Conservation (phyloP, 306 rosid genomes). For the Dryas alaskensis region DNA sequence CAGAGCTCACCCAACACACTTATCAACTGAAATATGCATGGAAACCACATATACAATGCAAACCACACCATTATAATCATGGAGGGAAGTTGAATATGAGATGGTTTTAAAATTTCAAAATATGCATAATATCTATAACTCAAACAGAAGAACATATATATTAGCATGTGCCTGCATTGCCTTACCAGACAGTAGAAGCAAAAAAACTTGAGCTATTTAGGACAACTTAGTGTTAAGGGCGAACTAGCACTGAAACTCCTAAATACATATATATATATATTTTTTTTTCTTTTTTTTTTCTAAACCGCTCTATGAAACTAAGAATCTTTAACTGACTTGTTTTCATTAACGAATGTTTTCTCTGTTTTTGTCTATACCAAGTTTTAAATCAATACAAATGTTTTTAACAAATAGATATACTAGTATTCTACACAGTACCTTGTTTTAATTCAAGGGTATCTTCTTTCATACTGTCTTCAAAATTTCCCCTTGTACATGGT, state of each 20-base stretch:
- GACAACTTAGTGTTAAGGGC: background rate
- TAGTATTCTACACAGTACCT: background rate
- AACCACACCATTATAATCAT: too few species aligned
- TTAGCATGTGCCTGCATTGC: background rate
- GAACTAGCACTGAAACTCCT: background rate
- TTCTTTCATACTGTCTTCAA: too few species aligned
- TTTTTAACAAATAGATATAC: background rate
- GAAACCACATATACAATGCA: too few species aligned
- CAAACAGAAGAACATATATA: too few species aligned
- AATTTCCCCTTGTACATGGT: too few species aligned
- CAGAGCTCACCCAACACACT: too few species aligned
- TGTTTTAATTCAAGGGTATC: too few species aligned
- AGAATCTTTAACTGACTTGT: constrained; percentile 39
- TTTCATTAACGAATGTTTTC: constrained; percentile 46
- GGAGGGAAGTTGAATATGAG: too few species aligned
- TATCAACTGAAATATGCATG: too few species aligned
- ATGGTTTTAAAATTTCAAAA: too few species aligned
- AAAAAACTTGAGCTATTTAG: background rate
- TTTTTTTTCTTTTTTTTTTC: background rate
- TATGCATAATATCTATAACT: too few species aligned
- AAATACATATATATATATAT: too few species aligned
- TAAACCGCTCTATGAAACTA: constrained; percentile 19
- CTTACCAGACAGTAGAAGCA: background rate
- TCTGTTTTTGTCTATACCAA: background rate
- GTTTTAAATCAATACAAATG: background rate